Evolutionary conservation across 75 land plant species (phyloP).

Genomic region (Sequoiadendron giganteum): DNA sequence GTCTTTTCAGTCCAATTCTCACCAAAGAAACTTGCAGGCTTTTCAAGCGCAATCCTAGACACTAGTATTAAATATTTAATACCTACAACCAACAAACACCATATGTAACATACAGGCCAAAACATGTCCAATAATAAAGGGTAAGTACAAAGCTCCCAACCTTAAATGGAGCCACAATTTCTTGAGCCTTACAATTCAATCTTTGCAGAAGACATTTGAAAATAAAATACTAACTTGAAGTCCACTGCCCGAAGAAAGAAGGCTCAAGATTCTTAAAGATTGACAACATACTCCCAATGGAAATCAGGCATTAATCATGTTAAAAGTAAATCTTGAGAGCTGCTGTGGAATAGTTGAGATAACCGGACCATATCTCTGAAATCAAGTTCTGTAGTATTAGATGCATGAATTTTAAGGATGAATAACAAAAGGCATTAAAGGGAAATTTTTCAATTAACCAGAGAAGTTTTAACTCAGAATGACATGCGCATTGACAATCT

Average conservation of each 20-base stretch:
- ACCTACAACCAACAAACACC: background rate
- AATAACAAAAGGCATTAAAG: background rate
- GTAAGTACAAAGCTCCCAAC: background rate
- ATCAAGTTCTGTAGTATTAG: background rate
- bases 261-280: background rate
- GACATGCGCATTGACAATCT: background rate
- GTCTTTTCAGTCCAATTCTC: background rate
- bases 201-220: background rate
- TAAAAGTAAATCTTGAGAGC: constrained; percentile 85
- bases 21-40: background rate
- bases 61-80: background rate
- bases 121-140: background rate
- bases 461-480: background rate
- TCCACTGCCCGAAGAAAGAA: background rate
- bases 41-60: background rate
- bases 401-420: background rate
- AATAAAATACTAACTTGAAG: background rate
- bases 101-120: background rate
- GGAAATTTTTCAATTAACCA: background rate
- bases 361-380: constrained; percentile 95
- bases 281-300: background rate
- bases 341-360: constrained; percentile 96
- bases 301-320: constrained; percentile 62
- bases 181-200: background rate
- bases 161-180: background rate